A percentile compares a stretch with the other conserved stretches of the same genome.
Evolutionary conservation across 805 yeast species (phyloP).

Genomic region (Pichia eremophila): DNA sequence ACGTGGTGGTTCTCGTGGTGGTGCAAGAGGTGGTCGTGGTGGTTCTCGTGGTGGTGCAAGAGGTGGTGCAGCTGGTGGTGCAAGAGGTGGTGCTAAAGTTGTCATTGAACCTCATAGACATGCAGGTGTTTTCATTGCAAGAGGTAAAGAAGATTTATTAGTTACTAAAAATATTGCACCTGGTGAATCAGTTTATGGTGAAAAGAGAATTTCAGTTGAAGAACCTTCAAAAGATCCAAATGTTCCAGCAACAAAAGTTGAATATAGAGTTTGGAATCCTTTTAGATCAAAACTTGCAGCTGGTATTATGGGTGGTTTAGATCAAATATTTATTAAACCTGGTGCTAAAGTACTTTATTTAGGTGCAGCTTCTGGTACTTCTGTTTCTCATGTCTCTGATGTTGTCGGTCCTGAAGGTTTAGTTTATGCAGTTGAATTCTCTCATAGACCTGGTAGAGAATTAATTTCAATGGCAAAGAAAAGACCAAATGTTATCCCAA

Average conservation of each 20-base stretch:
- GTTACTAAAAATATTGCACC: constrained; percentile 97
- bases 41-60: constrained; percentile 53
- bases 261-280: constrained; percentile 99
- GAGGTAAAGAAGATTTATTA: constrained; percentile 98
- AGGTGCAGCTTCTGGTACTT: constrained; percentile 99
- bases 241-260: constrained; percentile 85
- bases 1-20: constrained; percentile 43
- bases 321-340: constrained; percentile 93
- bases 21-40: constrained; percentile 50
- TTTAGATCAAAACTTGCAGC: constrained; percentile 99
- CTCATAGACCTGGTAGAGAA: constrained; percentile 99
- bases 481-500: constrained; percentile 98
- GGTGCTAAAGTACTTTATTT: constrained; percentile 95
- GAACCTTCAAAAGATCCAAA: constrained; percentile 86
- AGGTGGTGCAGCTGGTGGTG: constrained; percentile 67
- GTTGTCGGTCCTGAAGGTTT: constrained; percentile 98
- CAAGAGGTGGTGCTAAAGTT: constrained; percentile 88
- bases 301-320: constrained; percentile 99
- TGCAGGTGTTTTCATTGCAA: constrained; percentile 97
- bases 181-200: constrained; percentile 98
- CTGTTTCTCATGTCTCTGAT: constrained; percentile 97
- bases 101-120: constrained; percentile 98
- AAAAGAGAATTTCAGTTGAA: constrained; percentile 89
- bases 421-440: constrained; percentile 98
- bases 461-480: constrained; percentile 98